phyloP scores from a whole-genome alignment of 1,139 yeast species.

The Saccharomyces pastorianus region DNA sequence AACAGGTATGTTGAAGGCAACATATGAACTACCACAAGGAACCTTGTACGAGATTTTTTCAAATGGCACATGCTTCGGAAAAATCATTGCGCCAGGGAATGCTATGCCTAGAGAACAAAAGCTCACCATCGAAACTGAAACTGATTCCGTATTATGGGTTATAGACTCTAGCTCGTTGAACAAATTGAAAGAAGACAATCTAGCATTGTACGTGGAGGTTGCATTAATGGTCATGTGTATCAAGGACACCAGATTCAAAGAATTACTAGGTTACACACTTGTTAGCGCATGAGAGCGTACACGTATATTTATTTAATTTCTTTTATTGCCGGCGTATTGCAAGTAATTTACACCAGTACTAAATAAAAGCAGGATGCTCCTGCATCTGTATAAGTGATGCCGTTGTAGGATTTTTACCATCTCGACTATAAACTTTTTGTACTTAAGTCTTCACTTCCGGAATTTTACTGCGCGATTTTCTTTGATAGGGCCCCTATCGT shows the following conservation, averaged over 20 bases:
- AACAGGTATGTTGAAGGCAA: conserved; percentile 65
- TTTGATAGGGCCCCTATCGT: background rate
- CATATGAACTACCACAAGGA: conserved; percentile 45
- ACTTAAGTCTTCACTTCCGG: background rate
- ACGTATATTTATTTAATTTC: background rate
- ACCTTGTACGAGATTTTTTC: conserved; percentile 67
- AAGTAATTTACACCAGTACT: conserved; percentile 3
- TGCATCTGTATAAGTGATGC: background rate
- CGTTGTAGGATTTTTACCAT: background rate
- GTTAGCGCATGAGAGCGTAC: conserved; percentile 36
- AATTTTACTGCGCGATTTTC: background rate
- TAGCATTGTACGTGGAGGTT: conserved; percentile 60
- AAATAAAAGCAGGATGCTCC: background rate
- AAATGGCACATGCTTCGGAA: conserved; percentile 88
- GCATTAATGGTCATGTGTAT: conserved; percentile 56
- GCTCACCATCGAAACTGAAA: conserved; percentile 35
- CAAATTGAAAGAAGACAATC: conserved; percentile 35
- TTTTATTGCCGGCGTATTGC: background rate
- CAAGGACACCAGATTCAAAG: conserved; percentile 65
- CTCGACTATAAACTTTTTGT: background rate
- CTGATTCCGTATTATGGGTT: conserved; percentile 67
- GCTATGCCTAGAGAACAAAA: conserved; percentile 9
- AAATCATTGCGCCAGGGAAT: conserved; percentile 18
- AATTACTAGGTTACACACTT: conserved; percentile 60
- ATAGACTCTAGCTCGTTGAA: conserved; percentile 43